Evolutionary conservation across 192 early-diverging fungal species (phyloP).

Genomic region (Linnemannia exigua): DNA sequence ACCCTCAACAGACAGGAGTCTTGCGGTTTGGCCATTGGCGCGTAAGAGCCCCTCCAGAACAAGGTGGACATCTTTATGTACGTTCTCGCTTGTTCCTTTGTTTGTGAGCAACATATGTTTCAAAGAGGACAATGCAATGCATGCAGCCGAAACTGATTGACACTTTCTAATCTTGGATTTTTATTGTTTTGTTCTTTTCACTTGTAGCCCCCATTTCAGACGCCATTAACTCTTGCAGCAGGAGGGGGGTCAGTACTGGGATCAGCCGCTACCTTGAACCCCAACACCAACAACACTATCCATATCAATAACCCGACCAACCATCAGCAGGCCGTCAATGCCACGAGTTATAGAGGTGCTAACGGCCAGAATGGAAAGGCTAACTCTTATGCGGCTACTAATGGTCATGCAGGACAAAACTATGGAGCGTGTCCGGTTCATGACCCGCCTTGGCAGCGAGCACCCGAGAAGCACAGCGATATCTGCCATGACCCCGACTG

Average conservation of each 20-base stretch:
- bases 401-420: neutral
- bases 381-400: neutral
- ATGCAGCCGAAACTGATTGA: neutral
- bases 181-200: neutral
- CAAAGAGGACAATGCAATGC: neutral
- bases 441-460: neutral
- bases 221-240: constrained; percentile 51
- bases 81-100: neutral
- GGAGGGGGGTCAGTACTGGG: constrained; percentile 46
- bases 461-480: neutral
- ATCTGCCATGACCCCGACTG: neutral
- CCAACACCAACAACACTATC: constrained; percentile 20
- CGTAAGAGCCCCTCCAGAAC: constrained; percentile 26
- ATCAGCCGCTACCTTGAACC: constrained; percentile 10
- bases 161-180: neutral
- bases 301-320: constrained; percentile 9
- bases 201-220: constrained; percentile 47
- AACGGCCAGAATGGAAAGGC: neutral
- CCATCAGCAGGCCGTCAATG: neutral
- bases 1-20: constrained; percentile 43
- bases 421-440: constrained; percentile 9
- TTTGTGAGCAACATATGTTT: neutral
- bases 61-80: constrained; percentile 40
- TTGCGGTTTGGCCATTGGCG: constrained; percentile 54
- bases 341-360: neutral